Conservation (phyloP, 2,329 filamentous ascomycete genomes). For the Penicillium sp. region DNA sequence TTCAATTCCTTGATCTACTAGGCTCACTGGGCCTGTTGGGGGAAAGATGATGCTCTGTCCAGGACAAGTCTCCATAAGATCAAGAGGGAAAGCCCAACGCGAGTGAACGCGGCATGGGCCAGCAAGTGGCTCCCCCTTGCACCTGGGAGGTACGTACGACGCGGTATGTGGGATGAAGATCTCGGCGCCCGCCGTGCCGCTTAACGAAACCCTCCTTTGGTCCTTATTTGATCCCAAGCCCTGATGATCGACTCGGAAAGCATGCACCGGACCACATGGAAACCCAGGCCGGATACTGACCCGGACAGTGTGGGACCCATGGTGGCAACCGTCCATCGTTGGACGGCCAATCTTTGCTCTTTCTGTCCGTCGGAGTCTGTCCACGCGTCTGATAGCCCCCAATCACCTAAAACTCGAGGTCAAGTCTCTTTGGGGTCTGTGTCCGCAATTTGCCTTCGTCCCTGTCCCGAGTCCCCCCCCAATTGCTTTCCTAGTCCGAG, state of each 20-base stretch:
- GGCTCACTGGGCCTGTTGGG: not conserved
- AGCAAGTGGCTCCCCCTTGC: not conserved
- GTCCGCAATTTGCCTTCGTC: not conserved
- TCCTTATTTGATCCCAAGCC: constrained; percentile 6
- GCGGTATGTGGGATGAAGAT: constrained; percentile 19
- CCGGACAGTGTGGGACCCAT: constrained; percentile 18
- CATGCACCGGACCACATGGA: constrained; percentile 28
- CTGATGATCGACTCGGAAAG: constrained; percentile 27
- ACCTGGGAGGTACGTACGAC: not conserved
- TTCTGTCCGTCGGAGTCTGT: not conserved
- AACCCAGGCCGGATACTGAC: constrained; percentile 18
- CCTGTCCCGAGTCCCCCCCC: not conserved
- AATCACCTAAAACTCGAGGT: not conserved
- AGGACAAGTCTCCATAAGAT: not conserved
- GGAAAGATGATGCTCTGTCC: not conserved
- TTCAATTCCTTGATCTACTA: too few species aligned
- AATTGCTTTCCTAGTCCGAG: not conserved
- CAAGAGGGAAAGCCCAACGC: constrained; percentile 2
- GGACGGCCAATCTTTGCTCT: not conserved
- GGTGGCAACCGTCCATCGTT: constrained; percentile 6
- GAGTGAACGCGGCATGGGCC: not conserved
- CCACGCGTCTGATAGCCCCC: not conserved
- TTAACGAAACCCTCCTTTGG: not conserved
- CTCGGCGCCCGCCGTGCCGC: constrained; percentile 20
- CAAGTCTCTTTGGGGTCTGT: not conserved